phyloP scores from a whole-genome alignment of 2,329 filamentous ascomycete genomes.

The Leptographium lundbergii region DNA sequence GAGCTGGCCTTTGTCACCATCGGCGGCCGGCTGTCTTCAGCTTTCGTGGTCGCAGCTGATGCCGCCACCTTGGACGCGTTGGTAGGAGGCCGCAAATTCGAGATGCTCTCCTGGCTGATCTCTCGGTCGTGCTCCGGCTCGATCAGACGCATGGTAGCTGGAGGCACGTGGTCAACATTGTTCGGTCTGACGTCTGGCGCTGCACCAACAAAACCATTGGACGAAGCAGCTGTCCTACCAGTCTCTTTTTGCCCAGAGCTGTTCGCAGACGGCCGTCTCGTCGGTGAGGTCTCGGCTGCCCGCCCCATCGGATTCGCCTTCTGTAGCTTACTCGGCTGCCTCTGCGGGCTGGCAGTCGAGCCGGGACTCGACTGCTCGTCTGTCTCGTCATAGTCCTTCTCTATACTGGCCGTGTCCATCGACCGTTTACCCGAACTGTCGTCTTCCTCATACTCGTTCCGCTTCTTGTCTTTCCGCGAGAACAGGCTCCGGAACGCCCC shows the following conservation, averaged over 20 bases:
- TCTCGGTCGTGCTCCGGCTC: constrained; percentile 21
- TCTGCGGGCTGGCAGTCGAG: constrained; percentile 41
- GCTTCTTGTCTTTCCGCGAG: constrained; percentile 50
- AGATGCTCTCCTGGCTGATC: constrained; percentile 8
- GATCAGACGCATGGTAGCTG: constrained; percentile 46
- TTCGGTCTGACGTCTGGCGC: constrained; percentile 31
- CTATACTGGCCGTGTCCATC: not conserved
- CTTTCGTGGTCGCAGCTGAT: constrained; percentile 21
- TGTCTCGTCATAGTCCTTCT: constrained; percentile 19
- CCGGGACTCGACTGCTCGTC: constrained; percentile 25
- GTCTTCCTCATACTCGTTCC: constrained; percentile 42
- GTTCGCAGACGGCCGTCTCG: constrained; percentile 23
- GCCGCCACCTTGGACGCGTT: constrained; percentile 28
- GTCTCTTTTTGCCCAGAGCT: constrained; percentile 18
- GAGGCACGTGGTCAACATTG: constrained; percentile 42
- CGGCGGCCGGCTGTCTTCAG: constrained; percentile 35
- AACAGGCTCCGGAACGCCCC: constrained; percentile 48
- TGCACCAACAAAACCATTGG: not conserved
- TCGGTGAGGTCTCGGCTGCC: constrained; percentile 30
- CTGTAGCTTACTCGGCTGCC: constrained; percentile 51
- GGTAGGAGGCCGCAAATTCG: not conserved
- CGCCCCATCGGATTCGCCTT: not conserved
- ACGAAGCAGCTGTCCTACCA: constrained; percentile 22
- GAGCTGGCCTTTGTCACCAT: constrained; percentile 47
- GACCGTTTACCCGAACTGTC: constrained; percentile 31